phyloP scores from a whole-genome alignment of 2,329 filamentous ascomycete species.

The Geoglossum cookeanum region DNA sequence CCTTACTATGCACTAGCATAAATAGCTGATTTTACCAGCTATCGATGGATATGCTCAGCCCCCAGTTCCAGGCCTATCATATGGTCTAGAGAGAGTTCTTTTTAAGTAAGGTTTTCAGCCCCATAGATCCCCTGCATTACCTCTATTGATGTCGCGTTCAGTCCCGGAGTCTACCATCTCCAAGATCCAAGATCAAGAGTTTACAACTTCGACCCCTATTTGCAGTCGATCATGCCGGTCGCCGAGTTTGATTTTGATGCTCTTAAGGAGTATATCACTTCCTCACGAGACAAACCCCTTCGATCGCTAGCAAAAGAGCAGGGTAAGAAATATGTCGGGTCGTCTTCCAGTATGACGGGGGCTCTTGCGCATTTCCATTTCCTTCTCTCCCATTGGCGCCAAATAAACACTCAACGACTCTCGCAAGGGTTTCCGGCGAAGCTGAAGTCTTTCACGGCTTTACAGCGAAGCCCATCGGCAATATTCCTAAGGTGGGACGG shows the following conservation, averaged over 20 bases:
- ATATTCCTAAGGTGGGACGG: conserved; percentile 69
- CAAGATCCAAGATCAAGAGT: conserved; percentile 76
- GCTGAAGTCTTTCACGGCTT: conserved; percentile 46
- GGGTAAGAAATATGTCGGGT: conserved; percentile 70
- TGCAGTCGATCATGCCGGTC: conserved; percentile 83
- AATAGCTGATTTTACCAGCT: background rate
- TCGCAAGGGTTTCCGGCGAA: conserved; percentile 47
- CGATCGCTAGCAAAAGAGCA: conserved; percentile 46
- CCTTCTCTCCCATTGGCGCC: conserved; percentile 67
- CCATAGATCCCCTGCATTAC: conserved; percentile 4
- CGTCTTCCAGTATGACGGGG: conserved; percentile 89
- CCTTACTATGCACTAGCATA: background rate
- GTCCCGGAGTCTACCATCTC: conserved; percentile 70
- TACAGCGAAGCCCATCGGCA: conserved; percentile 55
- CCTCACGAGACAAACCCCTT: conserved; percentile 61
- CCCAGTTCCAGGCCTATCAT: conserved; percentile 42
- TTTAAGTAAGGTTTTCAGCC: conserved; percentile 45
- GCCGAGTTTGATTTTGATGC: conserved; percentile 82
- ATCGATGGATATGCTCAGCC: background rate
- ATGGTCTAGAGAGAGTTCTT: conserved; percentile 71
- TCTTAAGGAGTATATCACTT: conserved; percentile 74
- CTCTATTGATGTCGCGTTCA: conserved; percentile 10
- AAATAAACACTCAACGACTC: conserved; percentile 44
- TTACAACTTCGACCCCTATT: conserved; percentile 93
- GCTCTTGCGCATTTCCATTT: conserved; percentile 83